A percentile compares a stretch with the other conserved stretches of the same genome.
phyloP scores from a whole-genome alignment of 192 early-diverging fungal species.

The Dissophora globulifera region DNA sequence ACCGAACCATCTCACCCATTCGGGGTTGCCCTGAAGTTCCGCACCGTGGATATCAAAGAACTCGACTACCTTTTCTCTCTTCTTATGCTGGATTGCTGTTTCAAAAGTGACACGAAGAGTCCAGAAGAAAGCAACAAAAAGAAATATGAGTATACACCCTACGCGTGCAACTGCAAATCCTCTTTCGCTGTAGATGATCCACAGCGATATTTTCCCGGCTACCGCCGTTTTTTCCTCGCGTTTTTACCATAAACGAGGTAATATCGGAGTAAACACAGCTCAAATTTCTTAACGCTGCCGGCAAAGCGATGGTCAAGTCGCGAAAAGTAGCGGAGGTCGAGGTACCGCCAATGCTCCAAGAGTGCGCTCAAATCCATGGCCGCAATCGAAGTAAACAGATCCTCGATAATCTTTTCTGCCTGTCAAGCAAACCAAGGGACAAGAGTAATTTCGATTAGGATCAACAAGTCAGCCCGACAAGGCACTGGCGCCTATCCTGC shows the following conservation, averaged over 20 bases:
- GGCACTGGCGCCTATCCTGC: no score
- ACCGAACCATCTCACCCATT: conserved; percentile 77
- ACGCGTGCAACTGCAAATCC: no score
- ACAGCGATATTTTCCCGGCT: no score
- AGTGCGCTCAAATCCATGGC: conserved; percentile 63
- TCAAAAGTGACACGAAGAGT: no score
- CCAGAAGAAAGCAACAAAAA: no score
- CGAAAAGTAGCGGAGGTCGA: conserved; percentile 72
- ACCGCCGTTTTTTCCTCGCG: neutral
- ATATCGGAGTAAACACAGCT: conserved; percentile 66
- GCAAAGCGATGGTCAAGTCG: conserved; percentile 67
- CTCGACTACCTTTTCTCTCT: conserved; percentile 64
- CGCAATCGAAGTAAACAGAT: conserved; percentile 58
- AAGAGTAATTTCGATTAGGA: no score
- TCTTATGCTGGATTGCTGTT: conserved; percentile 68
- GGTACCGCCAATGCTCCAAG: conserved; percentile 69
- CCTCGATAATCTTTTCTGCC: conserved; percentile 74
- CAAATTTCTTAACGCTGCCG: conserved; percentile 68
- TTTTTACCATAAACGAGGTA: conserved; percentile 68
- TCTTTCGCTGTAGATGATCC: no score
- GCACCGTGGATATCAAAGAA: conserved; percentile 69
- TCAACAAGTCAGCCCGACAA: no score
- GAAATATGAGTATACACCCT: no score
- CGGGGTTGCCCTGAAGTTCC: conserved; percentile 63
- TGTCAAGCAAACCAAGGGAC: no score